These are phyloP conservation scores for Ilyonectria destructans DNA, from an alignment of 2,329 filamentous ascomycete genomes.

Conservation along the genomic window DNA sequence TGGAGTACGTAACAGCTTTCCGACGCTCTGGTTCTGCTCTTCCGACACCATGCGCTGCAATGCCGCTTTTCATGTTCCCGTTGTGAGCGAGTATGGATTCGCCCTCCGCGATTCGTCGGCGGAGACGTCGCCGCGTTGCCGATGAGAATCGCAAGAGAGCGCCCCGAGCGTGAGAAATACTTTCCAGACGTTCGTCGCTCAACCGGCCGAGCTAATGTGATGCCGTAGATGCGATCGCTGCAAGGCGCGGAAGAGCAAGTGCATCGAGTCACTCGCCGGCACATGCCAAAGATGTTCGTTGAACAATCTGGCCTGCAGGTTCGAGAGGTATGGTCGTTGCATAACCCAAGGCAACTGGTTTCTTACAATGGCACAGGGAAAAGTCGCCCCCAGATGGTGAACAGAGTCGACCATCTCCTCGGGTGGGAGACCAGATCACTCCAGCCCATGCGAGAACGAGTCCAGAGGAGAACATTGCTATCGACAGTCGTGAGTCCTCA, in stretches of 20 bases:
- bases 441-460: conserved; percentile 10
- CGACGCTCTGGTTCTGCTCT: conserved; percentile 17
- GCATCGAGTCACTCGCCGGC: conserved; percentile 48
- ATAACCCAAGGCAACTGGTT: neutral
- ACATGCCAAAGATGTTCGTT: conserved; percentile 51
- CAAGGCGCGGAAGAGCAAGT: conserved; percentile 56
- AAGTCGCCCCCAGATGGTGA: conserved; percentile 14
- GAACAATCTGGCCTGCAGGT: conserved; percentile 43
- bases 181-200: neutral
- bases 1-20: conserved; percentile 21
- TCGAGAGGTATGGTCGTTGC: conserved; percentile 30
- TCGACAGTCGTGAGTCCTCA: conserved; percentile 32
- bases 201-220: conserved; percentile 1
- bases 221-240: conserved; percentile 51
- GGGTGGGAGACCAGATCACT: neutral
- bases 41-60: conserved; percentile 6
- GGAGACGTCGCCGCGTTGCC: conserved; percentile 45
- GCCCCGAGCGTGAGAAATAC: conserved; percentile 43
- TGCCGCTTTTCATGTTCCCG: neutral
- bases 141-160: conserved; percentile 55
- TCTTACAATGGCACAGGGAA: conserved; percentile 19
- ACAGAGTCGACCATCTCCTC: conserved; percentile 1
- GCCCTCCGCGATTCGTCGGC: conserved; percentile 29
- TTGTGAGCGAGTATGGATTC: conserved; percentile 27
- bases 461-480: conserved; percentile 35